Conservation (phyloP, 2,329 filamentous ascomycete genomes). For the Epichloe festucae region DNA sequence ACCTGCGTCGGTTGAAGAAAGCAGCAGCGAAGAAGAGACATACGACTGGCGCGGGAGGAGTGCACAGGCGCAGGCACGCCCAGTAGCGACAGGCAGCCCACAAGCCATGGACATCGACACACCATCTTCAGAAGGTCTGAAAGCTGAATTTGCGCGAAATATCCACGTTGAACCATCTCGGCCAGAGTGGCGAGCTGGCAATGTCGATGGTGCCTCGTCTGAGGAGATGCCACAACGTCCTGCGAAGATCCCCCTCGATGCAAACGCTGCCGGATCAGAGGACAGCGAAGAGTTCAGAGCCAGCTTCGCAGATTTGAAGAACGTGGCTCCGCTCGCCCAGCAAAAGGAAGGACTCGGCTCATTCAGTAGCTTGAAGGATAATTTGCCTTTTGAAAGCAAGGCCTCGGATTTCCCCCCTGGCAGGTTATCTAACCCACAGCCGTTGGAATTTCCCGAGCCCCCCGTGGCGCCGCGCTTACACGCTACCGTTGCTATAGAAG, state of each 20-base stretch:
- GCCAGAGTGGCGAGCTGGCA: slow-evolving; percentile 45
- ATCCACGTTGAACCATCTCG: slow-evolving; percentile 46
- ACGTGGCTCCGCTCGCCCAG: slow-evolving; percentile 40
- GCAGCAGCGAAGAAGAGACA: slow-evolving; percentile 30
- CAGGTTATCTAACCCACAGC: slow-evolving; percentile 19
- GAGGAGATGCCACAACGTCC: slow-evolving; percentile 9
- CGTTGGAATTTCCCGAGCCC: slow-evolving; percentile 32
- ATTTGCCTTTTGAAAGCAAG: slow-evolving; percentile 42
- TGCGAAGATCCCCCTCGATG: slow-evolving; percentile 14
- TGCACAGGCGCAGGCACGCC: slow-evolving; percentile 13
- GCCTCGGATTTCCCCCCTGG: slow-evolving; percentile 29
- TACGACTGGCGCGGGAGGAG: slow-evolving; percentile 23
- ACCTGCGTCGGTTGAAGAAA: slow-evolving; percentile 34
- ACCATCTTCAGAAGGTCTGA: slow-evolving; percentile 22
- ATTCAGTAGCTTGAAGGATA: slow-evolving; percentile 41
- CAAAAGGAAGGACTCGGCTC: slow-evolving; percentile 37
- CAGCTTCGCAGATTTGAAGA: slow-evolving; percentile 40
- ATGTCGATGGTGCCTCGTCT: slow-evolving; percentile 20
- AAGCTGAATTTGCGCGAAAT: slow-evolving; percentile 27
- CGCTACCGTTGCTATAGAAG: slow-evolving; percentile 26
- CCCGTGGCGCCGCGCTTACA: slow-evolving; percentile 38
- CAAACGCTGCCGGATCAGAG: slow-evolving; percentile 36
- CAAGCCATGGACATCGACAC: slow-evolving; percentile 55
- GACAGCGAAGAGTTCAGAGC: slow-evolving; percentile 42
- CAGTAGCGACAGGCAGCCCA: slow-evolving; percentile 28